Conservation (phyloP, 257 asterid species). For the Eustoma russellianum region DNA sequence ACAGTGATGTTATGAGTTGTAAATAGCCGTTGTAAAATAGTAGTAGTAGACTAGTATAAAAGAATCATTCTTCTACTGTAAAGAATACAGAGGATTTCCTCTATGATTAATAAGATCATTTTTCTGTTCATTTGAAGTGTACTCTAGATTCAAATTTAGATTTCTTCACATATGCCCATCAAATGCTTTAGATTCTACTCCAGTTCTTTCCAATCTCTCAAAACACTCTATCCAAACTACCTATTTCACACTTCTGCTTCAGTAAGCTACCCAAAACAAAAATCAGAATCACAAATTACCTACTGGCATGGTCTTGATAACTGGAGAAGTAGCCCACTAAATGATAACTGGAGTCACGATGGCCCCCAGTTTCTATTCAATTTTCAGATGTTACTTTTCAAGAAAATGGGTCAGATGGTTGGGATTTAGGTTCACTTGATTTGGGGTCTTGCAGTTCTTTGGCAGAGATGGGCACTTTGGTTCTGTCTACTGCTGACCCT, state of each 20-base stretch:
- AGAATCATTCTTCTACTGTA: no score
- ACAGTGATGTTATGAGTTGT: no score
- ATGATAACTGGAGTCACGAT: constrained; percentile 70
- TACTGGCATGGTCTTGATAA: constrained; percentile 76
- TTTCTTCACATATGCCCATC: no score
- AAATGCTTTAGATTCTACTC: constrained; percentile 12
- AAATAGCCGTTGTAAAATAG: no score
- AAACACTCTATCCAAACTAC: constrained; percentile 10
- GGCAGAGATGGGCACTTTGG: constrained; percentile 77
- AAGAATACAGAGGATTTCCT: no score
- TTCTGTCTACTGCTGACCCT: constrained; percentile 73
- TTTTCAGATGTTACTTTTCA: constrained; percentile 6
- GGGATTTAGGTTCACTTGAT: constrained; percentile 2
- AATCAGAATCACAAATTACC: not conserved
- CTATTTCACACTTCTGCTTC: constrained; percentile 20
- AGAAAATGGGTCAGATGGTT: constrained; percentile 1
- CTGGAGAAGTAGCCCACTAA: constrained; percentile 66
- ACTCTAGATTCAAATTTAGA: no score
- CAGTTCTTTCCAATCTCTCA: constrained; percentile 1
- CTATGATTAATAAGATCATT: no score
- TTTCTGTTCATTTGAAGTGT: no score
- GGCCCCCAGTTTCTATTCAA: constrained; percentile 32
- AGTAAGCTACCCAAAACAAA: constrained; percentile 21
- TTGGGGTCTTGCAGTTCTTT: constrained; percentile 43
- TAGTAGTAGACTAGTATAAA: no score